Evolutionary conservation across 2,329 filamentous ascomycete genomes (phyloP), one percentile per base, ranked within the genome.

Genomic region (Phyllosticta capitalensis): DNA sequence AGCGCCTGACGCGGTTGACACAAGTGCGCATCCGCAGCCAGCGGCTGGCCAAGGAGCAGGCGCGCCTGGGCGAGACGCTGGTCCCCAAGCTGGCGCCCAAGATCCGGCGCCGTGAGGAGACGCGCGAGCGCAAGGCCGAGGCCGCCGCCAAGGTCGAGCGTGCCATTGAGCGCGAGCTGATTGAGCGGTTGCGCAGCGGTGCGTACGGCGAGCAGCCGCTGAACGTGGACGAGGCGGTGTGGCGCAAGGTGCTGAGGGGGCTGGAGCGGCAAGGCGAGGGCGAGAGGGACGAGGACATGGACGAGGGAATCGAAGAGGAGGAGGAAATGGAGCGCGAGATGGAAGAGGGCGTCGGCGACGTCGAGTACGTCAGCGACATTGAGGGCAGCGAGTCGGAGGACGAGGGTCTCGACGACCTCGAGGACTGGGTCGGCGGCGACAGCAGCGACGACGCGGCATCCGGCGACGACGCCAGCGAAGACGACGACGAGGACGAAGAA

Each of bases 221-320:
- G 65, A 99, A 99, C 71, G 92, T 96, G 56, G 94, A 95, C 73
- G 91, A 96, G 73, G 82, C 83, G 14, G 90, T 99, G 63, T 99
- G 94, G 94, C 95, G 95, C 82, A 95, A 92, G 82, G 94, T 99
- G 7, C 84, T 99, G 66, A 85, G 86, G 63, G 90, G 90, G 3
- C 81, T 99, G 74, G 94, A 99, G 81, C 83, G 88, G 66, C 87
- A 88, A 67, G 92, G 92, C 61, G 86, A 95, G 68, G 92, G 88
- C 52, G 80, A 83, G 64, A 81, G 90, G 58, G 92, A 96, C 72
- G 84, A 91, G 76, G 92, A 97, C 72, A 74, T 94, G 72, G 92
- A 96, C 71, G 86, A 92, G 66, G 92, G 92, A 9, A 85, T 95
- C 64, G 86, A 89, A 65, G 87, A 89, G 3, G 83, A 86, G 38